Evolutionary conservation across 805 yeast genomes (phyloP), one percentile per base, ranked within the genome.

Genomic region (Hanseniaspora lachancei): DNA sequence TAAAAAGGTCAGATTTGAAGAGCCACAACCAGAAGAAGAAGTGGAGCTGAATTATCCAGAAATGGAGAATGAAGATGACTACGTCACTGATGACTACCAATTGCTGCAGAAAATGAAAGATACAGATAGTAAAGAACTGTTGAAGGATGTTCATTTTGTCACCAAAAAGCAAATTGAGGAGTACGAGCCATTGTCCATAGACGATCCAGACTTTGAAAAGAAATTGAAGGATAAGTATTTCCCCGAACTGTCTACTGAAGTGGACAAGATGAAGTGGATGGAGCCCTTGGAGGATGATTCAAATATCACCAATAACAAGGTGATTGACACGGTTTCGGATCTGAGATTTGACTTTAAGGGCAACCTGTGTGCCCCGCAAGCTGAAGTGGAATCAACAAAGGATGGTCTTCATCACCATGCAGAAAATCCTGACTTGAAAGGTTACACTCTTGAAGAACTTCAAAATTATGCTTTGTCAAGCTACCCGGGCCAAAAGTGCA

Each of bases 391-490:
- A 1, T 67, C 78, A 7, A 74, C 82, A 0, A 71, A 74, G 41
- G 65, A 77, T 41, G 98, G 96, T 0, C 75, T 93, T 27, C 96
- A 88, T 63, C 97, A 93, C 66, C 99, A 93, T 68, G 77, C 96
- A 0, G 87, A 84, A 12, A 81, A 84, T 49, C 96, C 97, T 0
- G 81, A 82, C 47, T 73, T 89, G 53, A 95, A 97, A 0, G 99
- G 99, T 0, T 93, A 93, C 67, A 89, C 97, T 0, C 66, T 93
- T 24, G 73, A 79, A 0, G 99, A 93, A 65, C 73, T 93, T 52
- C 83, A 84, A 1, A 93, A 84, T 61, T 74, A 87, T 49, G 71
- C 89, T 5, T 74, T 96, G 60, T 86, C 96, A 1, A 78, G 84
- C 1, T 79, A 84, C 55, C 80, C 95, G 0, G 81, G 95, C 0